Percentiles rank a stretch among this genome's conserved stretches.
phyloP scores from a whole-genome alignment of 2,329 filamentous ascomycete species.

The Aspergillus phoenicis region DNA sequence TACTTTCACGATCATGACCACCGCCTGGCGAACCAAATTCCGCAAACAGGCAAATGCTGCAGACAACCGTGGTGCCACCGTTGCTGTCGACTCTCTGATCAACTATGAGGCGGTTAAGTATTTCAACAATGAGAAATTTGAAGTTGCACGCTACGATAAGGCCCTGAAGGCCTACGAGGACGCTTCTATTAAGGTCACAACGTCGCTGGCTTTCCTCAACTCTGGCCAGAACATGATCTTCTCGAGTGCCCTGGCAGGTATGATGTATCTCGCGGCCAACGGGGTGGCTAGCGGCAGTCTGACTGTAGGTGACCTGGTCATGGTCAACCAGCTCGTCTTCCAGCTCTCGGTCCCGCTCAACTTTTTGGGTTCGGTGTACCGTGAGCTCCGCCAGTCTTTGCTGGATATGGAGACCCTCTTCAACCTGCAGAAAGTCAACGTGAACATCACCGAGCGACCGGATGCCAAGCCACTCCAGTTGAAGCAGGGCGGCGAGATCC shows the following conservation, averaged over 20 bases:
- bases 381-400: slow-evolving; percentile 89
- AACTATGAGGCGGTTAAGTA: slow-evolving; percentile 99
- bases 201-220: slow-evolving; percentile 89
- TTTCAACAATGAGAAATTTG: slow-evolving; percentile 98
- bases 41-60: slow-evolving; percentile 92
- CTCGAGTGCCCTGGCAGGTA: slow-evolving; percentile 85
- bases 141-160: slow-evolving; percentile 86
- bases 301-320: slow-evolving; percentile 93
- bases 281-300: slow-evolving; percentile 80
- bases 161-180: slow-evolving; percentile 85
- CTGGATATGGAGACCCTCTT: slow-evolving; percentile 99
- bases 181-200: slow-evolving; percentile 95
- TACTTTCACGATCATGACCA: slow-evolving; percentile 95
- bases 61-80: slow-evolving; percentile 91
- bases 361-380: slow-evolving; percentile 96
- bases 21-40: slow-evolving; percentile 96
- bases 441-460: slow-evolving; percentile 76
- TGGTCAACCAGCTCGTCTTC: slow-evolving; percentile 99
- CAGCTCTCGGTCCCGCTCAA: slow-evolving; percentile 96
- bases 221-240: slow-evolving; percentile 97
- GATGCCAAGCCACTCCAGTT: slow-evolving; percentile 74
- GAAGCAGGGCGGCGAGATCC: slow-evolving; percentile 80
- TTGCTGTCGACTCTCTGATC: slow-evolving; percentile 94
- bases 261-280: slow-evolving; percentile 97
- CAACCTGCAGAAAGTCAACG: slow-evolving; percentile 94